Evolutionary conservation across 345 rosid species (phyloP), one percentile per base, ranked within the genome.

Genomic region (Eucalyptus dawsonii): DNA sequence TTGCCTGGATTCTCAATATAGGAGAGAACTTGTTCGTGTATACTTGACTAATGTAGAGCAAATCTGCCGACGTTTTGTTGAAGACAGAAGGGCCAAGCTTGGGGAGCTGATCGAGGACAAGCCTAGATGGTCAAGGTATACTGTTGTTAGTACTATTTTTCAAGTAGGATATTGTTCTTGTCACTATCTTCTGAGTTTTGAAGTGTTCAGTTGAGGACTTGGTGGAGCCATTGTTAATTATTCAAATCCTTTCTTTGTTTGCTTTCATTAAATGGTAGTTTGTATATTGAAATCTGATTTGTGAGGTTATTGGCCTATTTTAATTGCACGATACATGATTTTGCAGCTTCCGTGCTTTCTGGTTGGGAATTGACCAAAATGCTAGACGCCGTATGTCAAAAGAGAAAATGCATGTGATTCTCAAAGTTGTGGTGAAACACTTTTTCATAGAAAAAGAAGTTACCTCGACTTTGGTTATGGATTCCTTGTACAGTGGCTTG

Each of bases 381-480:
- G 86, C 98, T 81, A 92, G 96, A 91, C 93, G 93, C 87, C 92
- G 89, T 65, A 96, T 97, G 99, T 97, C 97, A 50, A 92, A 92
- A 92, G 99, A 97, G 93, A 97, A 95, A 93, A 91, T 92, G 89
- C 98, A 97, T 90, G 94, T 89, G 88, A 93, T 97, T 92, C 92
- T 97, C 90, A 97, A 95, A 94, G 93, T 95, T 90, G 97, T 95
- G 89, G 99, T 96, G 86, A 97, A 95, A 76, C 96, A 96, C 88
- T 97, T 97, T 93, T 97, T 97, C 90, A 93, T 97, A 88, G 97
- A 96, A 93, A 96, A 96, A 94, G 98, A 97, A 94, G 98, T 97
- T 86, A 94, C 99, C 76, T 97, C 99, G 88, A 97, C 99, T 87
- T 95, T 97, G 96, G 97, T 97, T 72, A 97, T 97, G 99, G 99